Evolutionary conservation across 2,329 filamentous ascomycete species (phyloP), one percentile per base, ranked within the genome.

Genomic region (Microascus cirrosus): DNA sequence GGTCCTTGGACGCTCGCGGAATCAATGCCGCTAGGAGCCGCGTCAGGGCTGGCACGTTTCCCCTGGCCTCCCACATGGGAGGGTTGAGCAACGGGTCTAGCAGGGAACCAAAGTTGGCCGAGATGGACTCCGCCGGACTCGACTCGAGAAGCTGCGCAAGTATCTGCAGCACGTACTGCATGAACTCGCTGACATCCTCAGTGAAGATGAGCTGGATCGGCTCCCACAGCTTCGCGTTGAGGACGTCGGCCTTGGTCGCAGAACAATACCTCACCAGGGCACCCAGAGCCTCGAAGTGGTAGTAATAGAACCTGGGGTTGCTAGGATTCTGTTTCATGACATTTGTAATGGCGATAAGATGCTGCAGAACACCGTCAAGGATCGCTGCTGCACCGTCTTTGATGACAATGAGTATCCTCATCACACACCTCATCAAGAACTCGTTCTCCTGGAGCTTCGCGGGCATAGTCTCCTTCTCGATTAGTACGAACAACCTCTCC

Each of bases 371-470:
- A 63, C 80, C 82, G 64, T 96, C 90, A 6, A 87, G 79, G 54
- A 94, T 84, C 1, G 85, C 80, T 2, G 85, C 73, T 15, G 93
- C 83, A 32, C 85, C 88, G 54, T 96, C 92, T 68, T 87, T 89
- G 71, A 97, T 88, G 62, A 97, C 92, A 63, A 99, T 91, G 60
- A 99, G 78, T 13, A 99, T 93, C 65, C 94, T 84, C 94, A 99
- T 99, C 59, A 96, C 90, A 66, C 94, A 99, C 65, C 91, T 89
- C 92, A 99, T 97, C 67, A 99, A 72, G 70, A 97, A 99, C 69
- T 99, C 94, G 68, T 99, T 99, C 73, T 99, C 94, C 68, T 99
- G 94, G 61, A 99, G 85, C 77, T 97, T 99, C 62, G 93, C 84
- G 1, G 95, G 87, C 12, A 88, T 86, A 3, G 80, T 78, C 65